Base-by-base conservation (phyloP, 2,329 filamentous ascomycete species). In the Colletotrichum sojae region DNA sequence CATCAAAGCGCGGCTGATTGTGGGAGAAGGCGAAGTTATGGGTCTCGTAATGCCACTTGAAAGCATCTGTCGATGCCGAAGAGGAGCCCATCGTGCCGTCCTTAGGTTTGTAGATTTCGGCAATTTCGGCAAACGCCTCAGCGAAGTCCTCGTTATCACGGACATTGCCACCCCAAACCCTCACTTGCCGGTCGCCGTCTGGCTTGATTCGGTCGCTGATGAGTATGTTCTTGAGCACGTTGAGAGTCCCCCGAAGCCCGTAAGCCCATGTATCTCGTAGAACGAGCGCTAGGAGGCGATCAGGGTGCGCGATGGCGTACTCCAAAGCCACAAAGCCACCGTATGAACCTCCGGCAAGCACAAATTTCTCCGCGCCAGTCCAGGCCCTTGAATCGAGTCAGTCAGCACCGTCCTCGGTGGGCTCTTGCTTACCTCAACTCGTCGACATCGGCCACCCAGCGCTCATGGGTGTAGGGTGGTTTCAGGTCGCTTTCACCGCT, bases 321-420 rank as follows among this genome's bases (percentile, higher is more conserved):
- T 69, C 68, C 12, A 75, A 45, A 1, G 73, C 71, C 12, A 76
- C 20, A 22, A 69, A 71, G 12, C 72, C 75, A 9, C 74, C 73
- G 36, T 75, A 76, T 3, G 73, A 75, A 13, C 71, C 72, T 15
- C 72, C 75, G 3, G 74, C 74, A 2, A 76, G 71, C 13, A 73
- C 54, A n/a, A 73, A 68, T 2, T 45, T 72, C 5, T 74, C 71
- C 5, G 66, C 72, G 5, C 70, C 69, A 2, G 73, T 71, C 71
- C 71, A 73, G 25, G 48, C 57, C 39, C 74, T 76, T 51, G 18
- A 43, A 40, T 16, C n/a, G 20, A 43, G 59, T 18, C 15, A 43
- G 48, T 20, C 15, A 12, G 9, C 46, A 20, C n/a, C 46, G 4
- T 10, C 8, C 46, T 4, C 8, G 8, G 45, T 8, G 16, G 45